Percentiles rank a stretch among this genome's conserved stretches.
Evolutionary conservation across 495 filamentous ascomycete genomes (phyloP).

Genomic region (Hypomontagnella submonticulosa): DNA sequence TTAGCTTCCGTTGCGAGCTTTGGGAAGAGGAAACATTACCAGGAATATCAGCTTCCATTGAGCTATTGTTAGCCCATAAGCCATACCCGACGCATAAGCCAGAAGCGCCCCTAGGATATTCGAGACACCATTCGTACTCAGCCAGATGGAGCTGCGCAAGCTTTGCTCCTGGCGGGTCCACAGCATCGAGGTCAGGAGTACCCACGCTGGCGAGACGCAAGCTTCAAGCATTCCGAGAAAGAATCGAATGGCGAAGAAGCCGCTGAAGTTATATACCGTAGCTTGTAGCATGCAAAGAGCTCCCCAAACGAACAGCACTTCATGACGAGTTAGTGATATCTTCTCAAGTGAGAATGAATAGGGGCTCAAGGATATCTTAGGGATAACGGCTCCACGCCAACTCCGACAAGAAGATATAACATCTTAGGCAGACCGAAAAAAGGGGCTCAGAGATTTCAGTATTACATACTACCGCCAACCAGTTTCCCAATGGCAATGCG

Average conservation of each 20-base stretch:
- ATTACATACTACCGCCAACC: constrained; percentile 34
- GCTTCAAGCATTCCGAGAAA: constrained; percentile 53
- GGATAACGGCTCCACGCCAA: no score
- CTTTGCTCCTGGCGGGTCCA: constrained; percentile 44
- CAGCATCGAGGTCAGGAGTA: constrained; percentile 47
- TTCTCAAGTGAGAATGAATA: no score
- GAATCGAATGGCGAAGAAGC: constrained; percentile 49
- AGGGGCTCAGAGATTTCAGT: no score
- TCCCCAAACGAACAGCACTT: constrained; percentile 51
- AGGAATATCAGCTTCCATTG: constrained; percentile 47
- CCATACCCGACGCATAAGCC: constrained; percentile 39
- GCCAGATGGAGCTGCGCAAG: constrained; percentile 41
- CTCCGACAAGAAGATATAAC: no score
- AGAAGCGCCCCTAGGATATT: constrained; percentile 40
- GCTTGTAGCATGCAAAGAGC: constrained; percentile 47
- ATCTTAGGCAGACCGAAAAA: no score
- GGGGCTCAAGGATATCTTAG: no score
- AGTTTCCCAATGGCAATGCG: constrained; percentile 47
- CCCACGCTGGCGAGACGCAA: constrained; percentile 47
- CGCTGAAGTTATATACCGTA: constrained; percentile 45
- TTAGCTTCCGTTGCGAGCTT: constrained; percentile 3
- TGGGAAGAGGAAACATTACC: constrained; percentile 9
- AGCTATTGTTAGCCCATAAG: constrained; percentile 33
- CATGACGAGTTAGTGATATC: no score
- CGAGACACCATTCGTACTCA: constrained; percentile 41